phyloP scores from a whole-genome alignment of 2,329 filamentous ascomycete genomes.

The Fusarium neocosmosporiellum region DNA sequence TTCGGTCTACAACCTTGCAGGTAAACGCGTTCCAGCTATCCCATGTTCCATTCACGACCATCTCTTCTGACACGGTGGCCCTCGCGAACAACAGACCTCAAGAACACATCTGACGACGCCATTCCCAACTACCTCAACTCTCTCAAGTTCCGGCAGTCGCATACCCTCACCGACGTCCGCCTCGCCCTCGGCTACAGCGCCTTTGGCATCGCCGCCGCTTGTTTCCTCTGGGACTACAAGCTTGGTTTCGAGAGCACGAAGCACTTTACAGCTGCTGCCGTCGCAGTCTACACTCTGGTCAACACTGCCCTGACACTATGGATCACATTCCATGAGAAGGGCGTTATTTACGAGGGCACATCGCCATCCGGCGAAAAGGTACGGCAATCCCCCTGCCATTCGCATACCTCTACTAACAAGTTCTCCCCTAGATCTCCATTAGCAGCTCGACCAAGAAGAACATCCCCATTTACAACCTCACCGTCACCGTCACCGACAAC shows the following conservation, averaged over 20 bases:
- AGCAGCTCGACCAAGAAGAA: conserved; percentile 80
- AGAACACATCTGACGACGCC: conserved; percentile 96
- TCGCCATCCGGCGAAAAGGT: conserved; percentile 75
- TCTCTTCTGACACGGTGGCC: conserved; percentile 43
- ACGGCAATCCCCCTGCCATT: conserved; percentile 53
- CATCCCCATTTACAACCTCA: conserved; percentile 82
- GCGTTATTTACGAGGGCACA: conserved; percentile 81
- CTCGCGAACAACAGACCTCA: conserved; percentile 74
- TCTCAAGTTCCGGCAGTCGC: conserved; percentile 84
- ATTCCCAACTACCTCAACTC: conserved; percentile 93
- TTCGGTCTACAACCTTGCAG: conserved; percentile 74
- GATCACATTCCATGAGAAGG: conserved; percentile 86
- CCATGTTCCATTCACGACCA: not conserved
- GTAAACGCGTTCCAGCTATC: conserved; percentile 50
- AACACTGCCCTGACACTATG: conserved; percentile 85
- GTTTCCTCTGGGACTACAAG: conserved; percentile 93
- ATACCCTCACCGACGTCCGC: conserved; percentile 83
- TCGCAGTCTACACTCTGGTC: conserved; percentile 80
- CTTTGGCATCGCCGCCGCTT: conserved; percentile 81
- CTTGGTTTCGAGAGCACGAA: conserved; percentile 90
- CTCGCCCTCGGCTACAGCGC: conserved; percentile 85
- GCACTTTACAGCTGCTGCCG: conserved; percentile 81
- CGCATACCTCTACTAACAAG: conserved; percentile 20
- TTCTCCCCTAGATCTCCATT: conserved; percentile 73
- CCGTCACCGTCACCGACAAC: conserved; percentile 65